phyloP scores from a whole-genome alignment of 2,329 filamentous ascomycete genomes.

The Rhinocladiella similis region DNA sequence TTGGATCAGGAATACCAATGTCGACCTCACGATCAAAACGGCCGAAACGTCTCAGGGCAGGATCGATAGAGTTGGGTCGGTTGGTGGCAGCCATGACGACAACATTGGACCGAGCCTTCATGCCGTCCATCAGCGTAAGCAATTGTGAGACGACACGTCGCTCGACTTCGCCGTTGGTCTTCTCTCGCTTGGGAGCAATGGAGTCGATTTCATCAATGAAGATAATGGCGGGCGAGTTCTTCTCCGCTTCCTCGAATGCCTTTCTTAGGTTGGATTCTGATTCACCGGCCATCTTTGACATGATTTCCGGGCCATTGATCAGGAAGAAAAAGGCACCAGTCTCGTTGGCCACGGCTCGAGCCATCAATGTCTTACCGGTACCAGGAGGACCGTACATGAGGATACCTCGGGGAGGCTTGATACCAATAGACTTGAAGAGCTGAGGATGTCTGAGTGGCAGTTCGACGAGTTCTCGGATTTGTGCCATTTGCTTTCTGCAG shows the following conservation, averaged over 20 bases:
- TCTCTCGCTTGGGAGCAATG: constrained; percentile 98
- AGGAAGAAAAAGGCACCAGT: constrained; percentile 99
- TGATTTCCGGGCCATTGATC: constrained; percentile 99
- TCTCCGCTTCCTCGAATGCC: constrained; percentile 99
- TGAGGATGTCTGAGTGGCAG: constrained; percentile 94
- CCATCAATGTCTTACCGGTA: constrained; percentile 99
- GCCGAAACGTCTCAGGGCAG: constrained; percentile 93
- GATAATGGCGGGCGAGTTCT: constrained; percentile 98
- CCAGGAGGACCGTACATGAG: constrained; percentile 94
- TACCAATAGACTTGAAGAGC: constrained; percentile 99
- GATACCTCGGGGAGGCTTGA: constrained; percentile 98
- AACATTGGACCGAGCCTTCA: constrained; percentile 98
- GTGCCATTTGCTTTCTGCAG: constrained; percentile 99
- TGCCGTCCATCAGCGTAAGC: constrained; percentile 96
- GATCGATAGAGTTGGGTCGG: constrained; percentile 97
- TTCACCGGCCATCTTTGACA: constrained; percentile 99
- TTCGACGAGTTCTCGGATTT: constrained; percentile 98
- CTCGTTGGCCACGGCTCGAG: constrained; percentile 96
- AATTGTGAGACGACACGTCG: constrained; percentile 97
- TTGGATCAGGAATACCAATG: constrained; percentile 96
- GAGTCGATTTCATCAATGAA: constrained; percentile 99
- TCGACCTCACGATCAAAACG: constrained; percentile 99
- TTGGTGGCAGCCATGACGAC: constrained; percentile 99
- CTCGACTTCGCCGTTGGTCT: constrained; percentile 99
- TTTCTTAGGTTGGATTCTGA: constrained; percentile 97